phyloP scores from a whole-genome alignment of 2,329 filamentous ascomycete species.

The Stagonosporopsis rhizophila region DNA sequence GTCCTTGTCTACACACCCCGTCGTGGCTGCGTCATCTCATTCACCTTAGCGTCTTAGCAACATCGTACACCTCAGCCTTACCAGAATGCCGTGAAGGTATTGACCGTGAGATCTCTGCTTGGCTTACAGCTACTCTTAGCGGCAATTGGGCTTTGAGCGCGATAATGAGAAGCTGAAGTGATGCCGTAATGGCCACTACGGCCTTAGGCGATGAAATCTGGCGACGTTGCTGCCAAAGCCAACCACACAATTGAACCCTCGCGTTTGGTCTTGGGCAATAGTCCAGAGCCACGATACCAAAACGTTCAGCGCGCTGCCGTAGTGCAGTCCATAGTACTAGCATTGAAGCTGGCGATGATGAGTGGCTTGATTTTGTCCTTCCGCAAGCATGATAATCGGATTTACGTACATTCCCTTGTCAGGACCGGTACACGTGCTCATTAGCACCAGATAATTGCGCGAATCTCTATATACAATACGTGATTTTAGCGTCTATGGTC shows the following conservation, averaged over 20 bases:
- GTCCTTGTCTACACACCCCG: background rate
- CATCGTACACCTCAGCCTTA: constrained; percentile 33
- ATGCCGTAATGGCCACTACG: background rate
- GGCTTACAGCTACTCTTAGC: constrained; percentile 12
- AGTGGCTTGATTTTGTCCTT: constrained; percentile 10
- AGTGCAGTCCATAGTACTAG: background rate
- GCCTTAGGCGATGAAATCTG: background rate
- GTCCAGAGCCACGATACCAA: background rate
- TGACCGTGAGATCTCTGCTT: constrained; percentile 33
- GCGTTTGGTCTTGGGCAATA: background rate
- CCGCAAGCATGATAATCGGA: constrained; percentile 14
- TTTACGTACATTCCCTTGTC: constrained; percentile 23
- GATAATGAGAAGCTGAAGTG: background rate
- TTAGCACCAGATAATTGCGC: constrained; percentile 20
- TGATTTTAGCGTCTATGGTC: constrained; percentile 23
- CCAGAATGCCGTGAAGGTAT: constrained; percentile 31
- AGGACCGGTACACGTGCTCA: constrained; percentile 13
- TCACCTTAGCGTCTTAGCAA: constrained; percentile 1
- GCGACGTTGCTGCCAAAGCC: constrained; percentile 24
- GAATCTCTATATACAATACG: constrained; percentile 15
- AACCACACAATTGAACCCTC: constrained; percentile 2
- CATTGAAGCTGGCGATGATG: constrained; percentile 6
- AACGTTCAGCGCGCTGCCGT: background rate
- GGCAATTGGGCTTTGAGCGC: constrained; percentile 22
- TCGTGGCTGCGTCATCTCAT: constrained; percentile 17